Percentiles rank a stretch among this genome's conserved stretches.
These are phyloP conservation scores for Curvularia hawaiiensis DNA, from an alignment of 2,329 filamentous ascomycete species.

Conservation along the genomic window DNA sequence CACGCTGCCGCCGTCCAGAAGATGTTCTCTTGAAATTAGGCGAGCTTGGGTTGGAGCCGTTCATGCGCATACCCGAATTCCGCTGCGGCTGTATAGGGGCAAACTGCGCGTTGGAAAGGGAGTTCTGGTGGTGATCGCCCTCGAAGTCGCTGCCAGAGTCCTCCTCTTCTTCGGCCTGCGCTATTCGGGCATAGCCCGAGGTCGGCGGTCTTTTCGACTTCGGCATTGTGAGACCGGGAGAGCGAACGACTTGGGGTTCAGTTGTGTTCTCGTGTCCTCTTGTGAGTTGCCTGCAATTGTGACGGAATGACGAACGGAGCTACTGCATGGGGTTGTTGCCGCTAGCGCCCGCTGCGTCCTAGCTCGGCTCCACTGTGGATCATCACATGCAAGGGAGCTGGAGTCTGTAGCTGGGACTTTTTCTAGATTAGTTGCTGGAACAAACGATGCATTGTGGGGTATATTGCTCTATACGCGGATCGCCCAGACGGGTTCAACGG, in stretches of 20 bases:
- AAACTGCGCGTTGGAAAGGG: constrained; percentile 50
- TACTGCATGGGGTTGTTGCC: constrained; percentile 23
- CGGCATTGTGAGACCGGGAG: constrained; percentile 30
- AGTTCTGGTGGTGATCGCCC: constrained; percentile 46
- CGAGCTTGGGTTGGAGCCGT: constrained; percentile 40
- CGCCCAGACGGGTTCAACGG: not conserved
- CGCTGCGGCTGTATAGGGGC: constrained; percentile 55
- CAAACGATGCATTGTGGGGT: constrained; percentile 14
- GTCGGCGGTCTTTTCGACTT: constrained; percentile 48
- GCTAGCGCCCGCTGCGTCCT: constrained; percentile 18
- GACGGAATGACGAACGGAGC: constrained; percentile 34
- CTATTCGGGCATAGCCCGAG: constrained; percentile 58
- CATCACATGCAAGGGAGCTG: constrained; percentile 13
- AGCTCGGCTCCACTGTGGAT: constrained; percentile 10
- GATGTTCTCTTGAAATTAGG: constrained; percentile 35
- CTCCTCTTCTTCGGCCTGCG: constrained; percentile 59
- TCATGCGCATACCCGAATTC: constrained; percentile 51
- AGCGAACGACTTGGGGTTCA: constrained; percentile 10
- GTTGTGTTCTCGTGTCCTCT: constrained; percentile 15
- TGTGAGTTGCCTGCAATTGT: constrained; percentile 23
- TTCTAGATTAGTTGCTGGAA: not conserved
- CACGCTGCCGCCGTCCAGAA: constrained; percentile 59
- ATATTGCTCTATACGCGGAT: constrained; percentile 5
- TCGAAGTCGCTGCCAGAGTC: constrained; percentile 47
- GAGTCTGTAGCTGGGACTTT: constrained; percentile 10